These are phyloP conservation scores for Corylus avellana DNA, from an alignment of 306 rosid species.

Conservation along the genomic window DNA sequence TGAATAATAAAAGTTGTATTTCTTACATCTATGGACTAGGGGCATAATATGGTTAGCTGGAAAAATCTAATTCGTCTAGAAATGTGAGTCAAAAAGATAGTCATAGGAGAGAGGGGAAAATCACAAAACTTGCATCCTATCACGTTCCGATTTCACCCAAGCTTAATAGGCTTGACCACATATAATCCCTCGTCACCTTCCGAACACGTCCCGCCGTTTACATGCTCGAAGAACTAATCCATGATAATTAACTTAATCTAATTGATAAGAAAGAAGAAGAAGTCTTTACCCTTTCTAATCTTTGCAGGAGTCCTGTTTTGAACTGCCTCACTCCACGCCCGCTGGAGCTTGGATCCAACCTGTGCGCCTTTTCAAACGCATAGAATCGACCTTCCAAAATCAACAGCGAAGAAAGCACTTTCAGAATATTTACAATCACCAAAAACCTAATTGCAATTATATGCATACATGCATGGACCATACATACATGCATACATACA, in stretches of 20 bases:
- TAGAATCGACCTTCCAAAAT: constrained; percentile 78
- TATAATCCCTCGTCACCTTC: no score
- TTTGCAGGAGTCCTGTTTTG: constrained; percentile 75
- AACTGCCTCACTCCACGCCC: constrained; percentile 99
- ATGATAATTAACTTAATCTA: neutral
- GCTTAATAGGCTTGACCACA: no score
- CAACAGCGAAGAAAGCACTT: neutral
- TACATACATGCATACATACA: neutral
- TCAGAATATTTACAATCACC: neutral
- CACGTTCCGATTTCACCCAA: no score
- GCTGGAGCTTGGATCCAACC: constrained; percentile 85
- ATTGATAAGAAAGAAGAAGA: neutral
- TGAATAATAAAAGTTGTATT: no score
- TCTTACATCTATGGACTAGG: no score
- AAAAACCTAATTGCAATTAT: neutral
- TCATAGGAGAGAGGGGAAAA: no score
- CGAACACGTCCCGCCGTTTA: no score
- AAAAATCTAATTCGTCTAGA: no score
- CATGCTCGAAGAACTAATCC: no score
- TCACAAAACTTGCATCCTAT: no score
- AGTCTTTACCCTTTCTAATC: constrained; percentile 72
- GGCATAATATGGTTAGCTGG: no score
- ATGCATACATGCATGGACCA: neutral
- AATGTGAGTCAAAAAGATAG: no score
- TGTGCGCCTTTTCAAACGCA: constrained; percentile 95